Evolutionary conservation across 1,284 basidiomycete genomes (phyloP).

Genomic region (Ustilago shanxiensis): DNA sequence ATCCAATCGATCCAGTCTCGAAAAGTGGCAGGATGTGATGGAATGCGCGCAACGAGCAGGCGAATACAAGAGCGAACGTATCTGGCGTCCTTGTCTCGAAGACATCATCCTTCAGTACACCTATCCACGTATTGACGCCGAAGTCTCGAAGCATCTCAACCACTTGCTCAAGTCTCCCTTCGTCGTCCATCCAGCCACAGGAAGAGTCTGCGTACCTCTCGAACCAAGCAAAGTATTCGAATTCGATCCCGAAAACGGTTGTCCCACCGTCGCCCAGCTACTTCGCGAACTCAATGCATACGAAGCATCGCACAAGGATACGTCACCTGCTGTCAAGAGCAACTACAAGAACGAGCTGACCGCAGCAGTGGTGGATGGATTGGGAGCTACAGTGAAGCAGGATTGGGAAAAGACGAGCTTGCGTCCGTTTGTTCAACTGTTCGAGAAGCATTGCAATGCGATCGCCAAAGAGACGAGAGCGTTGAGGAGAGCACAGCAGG

Average conservation of each 20-base stretch:
- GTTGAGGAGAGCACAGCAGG: slow-evolving; percentile 34
- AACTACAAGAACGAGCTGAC: slow-evolving; percentile 37
- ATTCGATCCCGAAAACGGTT: slow-evolving; percentile 85
- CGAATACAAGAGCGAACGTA: slow-evolving; percentile 56
- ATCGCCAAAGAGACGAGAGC: slow-evolving; percentile 47
- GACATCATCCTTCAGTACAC: slow-evolving; percentile 94
- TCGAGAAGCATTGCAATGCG: slow-evolving; percentile 78
- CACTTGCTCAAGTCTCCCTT: slow-evolving; percentile 98
- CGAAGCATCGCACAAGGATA: slow-evolving; percentile 70
- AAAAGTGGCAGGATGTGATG: slow-evolving; percentile 81
- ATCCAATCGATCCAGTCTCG: slow-evolving; percentile 75
- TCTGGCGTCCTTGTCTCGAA: slow-evolving; percentile 72
- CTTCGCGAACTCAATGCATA: slow-evolving; percentile 80
- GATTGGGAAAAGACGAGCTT: slow-evolving; percentile 76
- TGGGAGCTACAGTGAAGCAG: slow-evolving; percentile 60
- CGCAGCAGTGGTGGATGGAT: slow-evolving; percentile 15
- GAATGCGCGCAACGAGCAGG: slow-evolving; percentile 63
- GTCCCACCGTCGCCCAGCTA: slow-evolving; percentile 85
- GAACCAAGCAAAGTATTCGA: slow-evolving; percentile 81
- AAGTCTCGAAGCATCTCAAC: slow-evolving; percentile 96
- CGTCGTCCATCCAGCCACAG: slow-evolving; percentile 95
- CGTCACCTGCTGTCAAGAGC: slow-evolving; percentile 31
- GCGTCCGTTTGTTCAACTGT: slow-evolving; percentile 88
- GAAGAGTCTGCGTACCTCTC: slow-evolving; percentile 93
- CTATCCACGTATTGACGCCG: slow-evolving; percentile 94